Percentiles rank a stretch among this genome's conserved stretches.
Conservation (phyloP, 805 yeast species). For the Kuraishia borneana region DNA sequence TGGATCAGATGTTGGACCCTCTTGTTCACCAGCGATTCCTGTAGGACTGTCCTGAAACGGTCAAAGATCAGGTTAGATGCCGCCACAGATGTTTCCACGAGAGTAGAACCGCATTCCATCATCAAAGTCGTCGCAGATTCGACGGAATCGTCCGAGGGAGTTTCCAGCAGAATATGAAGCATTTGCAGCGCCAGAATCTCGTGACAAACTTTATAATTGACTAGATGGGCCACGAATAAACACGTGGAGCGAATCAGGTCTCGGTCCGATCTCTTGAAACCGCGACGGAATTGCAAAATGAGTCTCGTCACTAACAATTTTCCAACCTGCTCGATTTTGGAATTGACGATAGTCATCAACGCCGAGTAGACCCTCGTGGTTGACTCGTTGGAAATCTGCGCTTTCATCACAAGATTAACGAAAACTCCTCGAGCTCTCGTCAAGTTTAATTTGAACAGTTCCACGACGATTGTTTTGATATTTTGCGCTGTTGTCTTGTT, state of each 20-base stretch:
- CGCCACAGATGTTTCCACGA: constrained; percentile 28
- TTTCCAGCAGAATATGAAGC: constrained; percentile 29
- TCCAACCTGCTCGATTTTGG: constrained; percentile 63
- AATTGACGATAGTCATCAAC: constrained; percentile 47
- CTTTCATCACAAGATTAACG: constrained; percentile 43
- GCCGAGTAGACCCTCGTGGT: constrained; percentile 44
- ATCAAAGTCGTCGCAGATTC: constrained; percentile 42
- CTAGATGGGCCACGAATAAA: constrained; percentile 48
- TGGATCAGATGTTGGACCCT: constrained; percentile 37
- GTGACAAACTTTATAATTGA: constrained; percentile 50
- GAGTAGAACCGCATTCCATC: constrained; percentile 36
- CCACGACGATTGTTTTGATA: constrained; percentile 33
- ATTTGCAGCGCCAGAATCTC: constrained; percentile 44
- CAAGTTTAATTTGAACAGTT: constrained; percentile 47
- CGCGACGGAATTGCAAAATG: constrained; percentile 45
- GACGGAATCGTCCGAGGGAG: constrained; percentile 40
- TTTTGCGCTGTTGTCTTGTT: constrained; percentile 34
- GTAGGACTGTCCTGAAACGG: constrained; percentile 46
- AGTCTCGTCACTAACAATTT: constrained; percentile 40
- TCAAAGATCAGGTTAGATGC: constrained; percentile 42
- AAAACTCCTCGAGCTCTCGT: constrained; percentile 51
- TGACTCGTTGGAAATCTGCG: constrained; percentile 28
- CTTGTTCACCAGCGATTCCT: constrained; percentile 34
- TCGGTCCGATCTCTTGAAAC: constrained; percentile 36
- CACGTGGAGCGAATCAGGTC: constrained; percentile 28